Base-by-base conservation (phyloP, 306 rosid species). In the Ceratonia siliqua region DNA sequence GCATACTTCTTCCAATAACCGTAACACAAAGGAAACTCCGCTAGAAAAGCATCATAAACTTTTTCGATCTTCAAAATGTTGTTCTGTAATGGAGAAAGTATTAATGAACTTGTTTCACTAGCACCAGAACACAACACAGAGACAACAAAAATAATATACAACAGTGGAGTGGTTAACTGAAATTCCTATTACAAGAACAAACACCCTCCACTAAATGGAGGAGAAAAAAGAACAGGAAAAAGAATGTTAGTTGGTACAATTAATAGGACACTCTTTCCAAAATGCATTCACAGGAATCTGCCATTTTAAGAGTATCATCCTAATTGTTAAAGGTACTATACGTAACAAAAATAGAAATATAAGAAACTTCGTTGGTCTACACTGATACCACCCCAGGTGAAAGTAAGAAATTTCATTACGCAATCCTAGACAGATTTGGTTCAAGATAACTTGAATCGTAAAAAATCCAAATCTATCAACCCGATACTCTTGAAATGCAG, bases 1-100 rank as follows among this genome's bases (percentile, higher is more conserved):
- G 99, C 97, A 79, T 95, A 95, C 89, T 95, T 95, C 91, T 95
- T 95, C 99, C 99, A 95, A 77, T 95, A 95, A 46, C 99, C 99
- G 76, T 90, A 95, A 82, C 99, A 95, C 84, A 95, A 70, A 10
- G 99, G 99, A 82, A 95, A 95, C 70, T 95, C 99, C 1, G 87
- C 97, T 68, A 95, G 79, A 88, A 95, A 95, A 52, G 97, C 84
- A 84, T 95, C 99, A 82, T 92, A 95, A 79, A 92, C 97, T 86
- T 90, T 90, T 43, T 90, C 86, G 30, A 95, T 85, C 88, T 89
- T 92, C 89, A 85, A 43, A 42, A 94, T 82, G 87, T 95, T 90
- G 72, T 81, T 85, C 99, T 95, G 92, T 85, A 90, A 79, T 67
- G 13, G 28, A 59, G 52, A 68, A 79, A 54, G 59, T 15, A 62